A percentile compares a stretch with the other conserved stretches of the same genome.
Conservation (phyloP, 2,329 filamentous ascomycete genomes). For the Fusarium torreyae region DNA sequence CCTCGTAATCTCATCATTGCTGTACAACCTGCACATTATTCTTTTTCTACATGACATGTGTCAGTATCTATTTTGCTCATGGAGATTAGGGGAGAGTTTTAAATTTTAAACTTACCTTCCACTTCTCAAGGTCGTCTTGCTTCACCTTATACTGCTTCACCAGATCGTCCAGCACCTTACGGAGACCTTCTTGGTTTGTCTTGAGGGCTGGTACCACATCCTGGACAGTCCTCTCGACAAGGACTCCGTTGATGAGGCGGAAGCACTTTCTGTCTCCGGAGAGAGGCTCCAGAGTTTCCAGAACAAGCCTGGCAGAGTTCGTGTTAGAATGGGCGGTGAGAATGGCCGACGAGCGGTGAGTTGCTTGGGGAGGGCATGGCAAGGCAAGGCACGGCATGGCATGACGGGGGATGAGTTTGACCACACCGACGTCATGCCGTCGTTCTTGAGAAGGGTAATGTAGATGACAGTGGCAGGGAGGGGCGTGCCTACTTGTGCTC, state of each 20-base stretch:
- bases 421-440: slow-evolving; percentile 38
- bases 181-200: slow-evolving; percentile 94
- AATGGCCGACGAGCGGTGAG: slow-evolving; percentile 57
- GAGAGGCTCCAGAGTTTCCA: slow-evolving; percentile 90
- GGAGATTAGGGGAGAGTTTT: neutral
- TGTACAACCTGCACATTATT: slow-evolving; percentile 91
- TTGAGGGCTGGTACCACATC: slow-evolving; percentile 92
- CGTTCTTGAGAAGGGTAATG: slow-evolving; percentile 11
- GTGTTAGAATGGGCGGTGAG: slow-evolving; percentile 46
- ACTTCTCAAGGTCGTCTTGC: slow-evolving; percentile 95
- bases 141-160: slow-evolving; percentile 97
- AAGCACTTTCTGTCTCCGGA: slow-evolving; percentile 94
- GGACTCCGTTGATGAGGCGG: slow-evolving; percentile 96
- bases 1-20: slow-evolving; percentile 63
- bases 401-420: slow-evolving; percentile 26
- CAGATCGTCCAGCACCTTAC: slow-evolving; percentile 93
- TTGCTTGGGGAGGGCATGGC: slow-evolving; percentile 25
- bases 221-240: slow-evolving; percentile 93
- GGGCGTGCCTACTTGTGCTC: slow-evolving; percentile 87
- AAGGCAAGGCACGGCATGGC: neutral
- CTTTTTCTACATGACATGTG: slow-evolving; percentile 75
- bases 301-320: slow-evolving; percentile 78
- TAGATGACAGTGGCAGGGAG: slow-evolving; percentile 32
- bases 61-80: slow-evolving; percentile 14
- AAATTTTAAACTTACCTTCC: slow-evolving; percentile 80